phyloP scores from a whole-genome alignment of 495 filamentous ascomycete genomes.

The Cercophora sp. region DNA sequence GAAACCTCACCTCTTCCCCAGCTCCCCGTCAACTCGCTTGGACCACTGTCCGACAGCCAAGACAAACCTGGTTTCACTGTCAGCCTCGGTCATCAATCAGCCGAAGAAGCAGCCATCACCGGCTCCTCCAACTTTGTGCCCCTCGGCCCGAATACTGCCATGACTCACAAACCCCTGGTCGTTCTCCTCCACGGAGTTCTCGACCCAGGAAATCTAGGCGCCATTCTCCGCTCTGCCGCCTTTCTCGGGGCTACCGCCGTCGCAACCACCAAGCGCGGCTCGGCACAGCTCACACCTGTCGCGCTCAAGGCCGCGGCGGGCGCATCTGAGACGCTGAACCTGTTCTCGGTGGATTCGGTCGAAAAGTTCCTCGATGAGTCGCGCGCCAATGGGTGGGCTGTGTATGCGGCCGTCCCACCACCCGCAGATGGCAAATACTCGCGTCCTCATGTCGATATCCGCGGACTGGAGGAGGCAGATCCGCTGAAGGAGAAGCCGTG shows the following conservation, averaged over 20 bases:
- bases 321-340: slow-evolving; percentile 70
- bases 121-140: slow-evolving; percentile 48
- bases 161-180: slow-evolving; percentile 65
- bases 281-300: slow-evolving; percentile 67
- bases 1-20: slow-evolving; percentile 81
- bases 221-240: slow-evolving; percentile 78
- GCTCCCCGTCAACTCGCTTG: slow-evolving; percentile 61
- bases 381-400: slow-evolving; percentile 68
- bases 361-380: slow-evolving; percentile 65
- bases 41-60: slow-evolving; percentile 36
- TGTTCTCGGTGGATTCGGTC: slow-evolving; percentile 63
- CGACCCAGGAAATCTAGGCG: slow-evolving; percentile 86
- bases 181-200: slow-evolving; percentile 79
- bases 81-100: slow-evolving; percentile 61
- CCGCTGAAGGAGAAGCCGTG: slow-evolving; percentile 60
- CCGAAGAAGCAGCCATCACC: slow-evolving; percentile 69
- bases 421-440: slow-evolving; percentile 32
- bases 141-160: slow-evolving; percentile 31
- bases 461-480: slow-evolving; percentile 33
- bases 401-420: slow-evolving; percentile 67
- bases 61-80: slow-evolving; percentile 50
- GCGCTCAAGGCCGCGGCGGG: slow-evolving; percentile 84
- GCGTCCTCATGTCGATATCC: slow-evolving; percentile 26
- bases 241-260: slow-evolving; percentile 82
- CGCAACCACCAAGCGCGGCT: slow-evolving; percentile 60